Conservation (phyloP, 495 filamentous ascomycete genomes). For the Xylaria grammica region DNA sequence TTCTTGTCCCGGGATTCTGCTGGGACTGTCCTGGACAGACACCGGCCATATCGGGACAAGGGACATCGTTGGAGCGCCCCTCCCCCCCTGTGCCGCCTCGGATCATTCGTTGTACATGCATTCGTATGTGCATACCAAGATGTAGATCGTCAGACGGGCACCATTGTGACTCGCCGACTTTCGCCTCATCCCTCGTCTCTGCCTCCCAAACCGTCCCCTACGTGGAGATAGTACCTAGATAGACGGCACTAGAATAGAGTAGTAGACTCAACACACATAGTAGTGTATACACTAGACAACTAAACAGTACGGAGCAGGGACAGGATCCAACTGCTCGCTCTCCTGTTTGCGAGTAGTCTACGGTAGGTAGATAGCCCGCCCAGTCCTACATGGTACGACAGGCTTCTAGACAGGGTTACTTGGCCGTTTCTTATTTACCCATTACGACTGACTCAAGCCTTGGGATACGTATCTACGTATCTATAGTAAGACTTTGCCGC, state of each 20-base stretch:
- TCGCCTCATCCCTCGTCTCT: conserved; percentile 8
- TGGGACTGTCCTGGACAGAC: too few relatives aligned
- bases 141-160: conserved; percentile 13
- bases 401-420: background rate
- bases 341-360: too few relatives aligned
- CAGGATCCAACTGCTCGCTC: too few relatives aligned
- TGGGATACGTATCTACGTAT: background rate
- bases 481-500: conserved; percentile 2
- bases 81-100: conserved; percentile 1
- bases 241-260: background rate
- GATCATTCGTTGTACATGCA: conserved; percentile 16
- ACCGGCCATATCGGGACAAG: conserved; percentile 9
- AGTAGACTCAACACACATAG: too few relatives aligned
- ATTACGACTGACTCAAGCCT: conserved; percentile 12
- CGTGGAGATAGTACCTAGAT: background rate
- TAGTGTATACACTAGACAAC: too few relatives aligned
- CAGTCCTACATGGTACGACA: too few relatives aligned
- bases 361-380: too few relatives aligned
- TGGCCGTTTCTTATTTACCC: conserved; percentile 2
- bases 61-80: conserved; percentile 3
- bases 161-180: background rate
- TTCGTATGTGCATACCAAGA: conserved; percentile 4
- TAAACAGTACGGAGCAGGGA: too few relatives aligned
- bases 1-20: background rate
- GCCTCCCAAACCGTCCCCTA: too few relatives aligned